phyloP scores from a whole-genome alignment of 495 filamentous ascomycete species.

The Cercophora samala region DNA sequence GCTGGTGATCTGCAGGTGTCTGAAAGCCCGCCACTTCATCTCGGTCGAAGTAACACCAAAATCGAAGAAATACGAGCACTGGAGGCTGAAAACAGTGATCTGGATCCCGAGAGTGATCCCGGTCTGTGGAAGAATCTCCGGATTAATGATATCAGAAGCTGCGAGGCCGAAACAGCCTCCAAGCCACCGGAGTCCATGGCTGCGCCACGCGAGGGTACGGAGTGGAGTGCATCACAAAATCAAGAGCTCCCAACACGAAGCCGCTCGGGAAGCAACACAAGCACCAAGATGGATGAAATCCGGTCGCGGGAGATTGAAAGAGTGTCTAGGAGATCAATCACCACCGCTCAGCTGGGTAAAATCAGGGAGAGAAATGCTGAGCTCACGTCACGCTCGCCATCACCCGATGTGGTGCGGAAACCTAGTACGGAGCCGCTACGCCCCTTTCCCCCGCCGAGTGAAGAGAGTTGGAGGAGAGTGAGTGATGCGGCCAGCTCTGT shows the following conservation, averaged over 20 bases:
- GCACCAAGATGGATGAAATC: slow-evolving; percentile 52
- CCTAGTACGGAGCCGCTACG: slow-evolving; percentile 24
- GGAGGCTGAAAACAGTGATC: slow-evolving; percentile 33
- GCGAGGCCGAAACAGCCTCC: slow-evolving; percentile 46
- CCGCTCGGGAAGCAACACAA: slow-evolving; percentile 27
- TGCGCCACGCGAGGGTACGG: slow-evolving; percentile 2
- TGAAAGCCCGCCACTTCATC: slow-evolving; percentile 53
- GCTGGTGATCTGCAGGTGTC: slow-evolving; percentile 59
- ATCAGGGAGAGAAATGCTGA: slow-evolving; percentile 52
- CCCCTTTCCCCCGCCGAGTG: slow-evolving; percentile 24
- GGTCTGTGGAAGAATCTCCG: slow-evolving; percentile 24
- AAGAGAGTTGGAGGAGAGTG: slow-evolving; percentile 34
- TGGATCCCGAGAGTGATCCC: slow-evolving; percentile 5
- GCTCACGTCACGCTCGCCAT: slow-evolving; percentile 37
- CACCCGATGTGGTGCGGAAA: slow-evolving; percentile 31
- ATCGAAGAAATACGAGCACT: slow-evolving; percentile 42
- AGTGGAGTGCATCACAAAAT: not conserved
- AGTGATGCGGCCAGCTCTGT: slow-evolving; percentile 10
- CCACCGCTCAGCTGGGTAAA: slow-evolving; percentile 56
- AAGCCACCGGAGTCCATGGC: slow-evolving; percentile 19
- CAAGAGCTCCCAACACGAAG: slow-evolving; percentile 5
- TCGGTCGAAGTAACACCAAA: slow-evolving; percentile 41
- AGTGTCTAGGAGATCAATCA: slow-evolving; percentile 55
- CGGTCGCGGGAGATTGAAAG: slow-evolving; percentile 58
- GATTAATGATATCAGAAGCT: slow-evolving; percentile 51